phyloP scores from a whole-genome alignment of 2,329 filamentous ascomycete genomes.

The Diaporthe velutina region DNA sequence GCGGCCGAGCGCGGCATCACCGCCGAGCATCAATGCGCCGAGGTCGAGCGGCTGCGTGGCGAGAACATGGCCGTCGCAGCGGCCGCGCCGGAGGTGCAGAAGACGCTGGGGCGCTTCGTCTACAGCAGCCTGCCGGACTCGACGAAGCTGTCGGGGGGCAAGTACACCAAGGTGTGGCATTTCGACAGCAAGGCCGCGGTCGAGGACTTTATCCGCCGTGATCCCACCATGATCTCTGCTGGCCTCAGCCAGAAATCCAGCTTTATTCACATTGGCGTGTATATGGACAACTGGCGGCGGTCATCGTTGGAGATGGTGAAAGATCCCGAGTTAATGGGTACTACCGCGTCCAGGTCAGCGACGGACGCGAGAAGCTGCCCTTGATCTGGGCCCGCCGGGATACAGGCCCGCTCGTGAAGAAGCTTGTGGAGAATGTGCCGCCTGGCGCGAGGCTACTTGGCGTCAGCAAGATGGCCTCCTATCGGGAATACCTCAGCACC shows the following conservation, averaged over 20 bases:
- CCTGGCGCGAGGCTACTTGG: neutral
- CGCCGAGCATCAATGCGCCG: neutral
- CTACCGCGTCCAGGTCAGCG: constrained; percentile 4
- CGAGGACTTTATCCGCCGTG: neutral
- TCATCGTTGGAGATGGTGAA: neutral
- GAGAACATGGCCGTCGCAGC: constrained; percentile 21
- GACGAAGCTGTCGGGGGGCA: neutral
- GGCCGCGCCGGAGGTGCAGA: neutral
- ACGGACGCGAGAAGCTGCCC: neutral
- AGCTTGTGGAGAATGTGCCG: neutral
- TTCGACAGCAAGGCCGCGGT: constrained; percentile 9
- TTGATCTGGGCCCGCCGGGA: neutral
- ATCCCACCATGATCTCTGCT: neutral
- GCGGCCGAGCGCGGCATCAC: neutral
- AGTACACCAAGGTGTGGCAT: constrained; percentile 11
- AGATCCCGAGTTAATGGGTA: neutral
- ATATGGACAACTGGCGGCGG: neutral
- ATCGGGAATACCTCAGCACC: neutral
- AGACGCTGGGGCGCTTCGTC: constrained; percentile 10
- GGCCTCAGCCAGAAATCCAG: neutral
- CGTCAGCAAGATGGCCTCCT: neutral
- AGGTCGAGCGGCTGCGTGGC: neutral
- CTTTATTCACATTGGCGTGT: neutral
- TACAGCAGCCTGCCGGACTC: neutral
- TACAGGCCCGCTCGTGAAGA: neutral